Conservation (phyloP, 148 eudicot genomes). For the Oxyria digyna region DNA sequence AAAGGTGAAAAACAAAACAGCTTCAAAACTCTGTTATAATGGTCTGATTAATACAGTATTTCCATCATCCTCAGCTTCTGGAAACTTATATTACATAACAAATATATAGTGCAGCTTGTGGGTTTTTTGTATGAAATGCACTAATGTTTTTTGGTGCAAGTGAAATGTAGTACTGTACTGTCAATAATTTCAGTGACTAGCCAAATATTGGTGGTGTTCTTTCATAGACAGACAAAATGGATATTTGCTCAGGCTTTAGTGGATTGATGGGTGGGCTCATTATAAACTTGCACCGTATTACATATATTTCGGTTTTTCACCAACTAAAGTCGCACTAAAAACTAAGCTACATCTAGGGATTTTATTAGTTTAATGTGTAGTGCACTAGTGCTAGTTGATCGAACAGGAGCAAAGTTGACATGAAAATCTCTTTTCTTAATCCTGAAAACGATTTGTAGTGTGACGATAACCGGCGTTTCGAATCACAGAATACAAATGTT, state of each 20-base stretch:
- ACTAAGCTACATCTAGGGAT: no score
- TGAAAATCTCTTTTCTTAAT: neutral
- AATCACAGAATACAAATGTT: no score
- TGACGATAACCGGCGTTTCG: no score
- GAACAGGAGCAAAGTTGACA: no score
- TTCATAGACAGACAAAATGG: neutral
- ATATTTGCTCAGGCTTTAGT: neutral
- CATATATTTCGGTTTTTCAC: neutral
- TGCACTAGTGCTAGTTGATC: no score
- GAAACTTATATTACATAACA: no score
- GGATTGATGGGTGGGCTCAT: neutral
- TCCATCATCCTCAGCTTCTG: no score
- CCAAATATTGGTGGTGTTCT: neutral
- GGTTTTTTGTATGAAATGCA: neutral
- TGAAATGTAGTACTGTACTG: no score
- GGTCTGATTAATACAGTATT: neutral
- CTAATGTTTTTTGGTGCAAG: neutral
- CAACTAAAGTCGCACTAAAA: neutral
- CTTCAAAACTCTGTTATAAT: neutral
- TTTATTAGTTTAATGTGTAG: neutral
- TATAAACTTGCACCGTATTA: neutral
- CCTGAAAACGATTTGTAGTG: no score
- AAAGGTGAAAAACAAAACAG: neutral
- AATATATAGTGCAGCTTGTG: no score
- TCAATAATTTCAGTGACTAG: no score